Conservation (phyloP, 2,329 filamentous ascomycete genomes). For the Cercospora sojina region DNA sequence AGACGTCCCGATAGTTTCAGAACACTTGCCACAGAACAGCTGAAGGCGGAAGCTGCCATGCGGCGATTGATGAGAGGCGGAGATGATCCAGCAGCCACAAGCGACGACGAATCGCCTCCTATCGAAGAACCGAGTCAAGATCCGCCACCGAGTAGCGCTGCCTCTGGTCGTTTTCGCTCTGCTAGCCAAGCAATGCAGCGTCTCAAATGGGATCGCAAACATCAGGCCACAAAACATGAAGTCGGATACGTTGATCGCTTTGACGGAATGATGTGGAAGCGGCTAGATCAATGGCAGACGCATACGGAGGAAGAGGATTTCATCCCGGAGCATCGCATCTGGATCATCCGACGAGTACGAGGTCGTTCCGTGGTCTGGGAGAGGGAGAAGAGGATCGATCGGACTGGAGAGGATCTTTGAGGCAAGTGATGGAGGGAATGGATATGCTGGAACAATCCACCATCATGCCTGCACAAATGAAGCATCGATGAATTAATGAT, state of each 20-base stretch:
- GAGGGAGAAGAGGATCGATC: constrained; percentile 38
- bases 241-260: constrained; percentile 58
- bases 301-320: constrained; percentile 58
- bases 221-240: constrained; percentile 34
- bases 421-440: background rate
- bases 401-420: constrained; percentile 8
- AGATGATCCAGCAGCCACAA: background rate
- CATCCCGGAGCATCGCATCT: constrained; percentile 55
- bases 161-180: constrained; percentile 9
- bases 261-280: constrained; percentile 48
- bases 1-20: background rate
- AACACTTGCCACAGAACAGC: background rate
- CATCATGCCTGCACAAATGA: background rate
- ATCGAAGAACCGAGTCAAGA: background rate
- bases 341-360: constrained; percentile 38
- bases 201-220: constrained; percentile 51
- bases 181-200: constrained; percentile 19
- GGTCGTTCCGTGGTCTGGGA: constrained; percentile 50
- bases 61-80: background rate
- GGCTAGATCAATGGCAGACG: constrained; percentile 51
- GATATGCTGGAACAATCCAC: background rate
- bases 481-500: background rate
- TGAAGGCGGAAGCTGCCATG: background rate
- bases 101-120: background rate
- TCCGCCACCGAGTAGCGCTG: background rate